A percentile compares a stretch with the other conserved stretches of the same genome.
phyloP scores from a whole-genome alignment of 495 filamentous ascomycete species.

The Neurospora sp. region DNA sequence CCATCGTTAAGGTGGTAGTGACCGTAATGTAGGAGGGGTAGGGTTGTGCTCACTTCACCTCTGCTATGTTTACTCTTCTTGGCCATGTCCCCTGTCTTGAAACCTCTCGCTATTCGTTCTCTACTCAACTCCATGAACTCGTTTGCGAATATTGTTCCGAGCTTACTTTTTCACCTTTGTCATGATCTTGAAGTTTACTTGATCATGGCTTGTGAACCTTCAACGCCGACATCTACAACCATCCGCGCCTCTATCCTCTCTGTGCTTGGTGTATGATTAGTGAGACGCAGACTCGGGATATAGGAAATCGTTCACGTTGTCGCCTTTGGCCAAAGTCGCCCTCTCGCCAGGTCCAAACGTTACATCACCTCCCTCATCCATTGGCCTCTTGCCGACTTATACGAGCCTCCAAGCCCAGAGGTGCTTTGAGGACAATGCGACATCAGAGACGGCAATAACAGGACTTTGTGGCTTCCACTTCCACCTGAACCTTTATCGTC shows the following conservation, averaged over 20 bases:
- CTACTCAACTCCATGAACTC: background rate
- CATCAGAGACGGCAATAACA: constrained; percentile 1
- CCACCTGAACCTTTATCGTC: background rate
- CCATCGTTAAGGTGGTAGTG: background rate
- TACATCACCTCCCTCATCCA: background rate
- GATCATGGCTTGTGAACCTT: background rate
- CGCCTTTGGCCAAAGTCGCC: background rate
- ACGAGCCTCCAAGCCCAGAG: background rate
- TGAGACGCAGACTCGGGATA: background rate
- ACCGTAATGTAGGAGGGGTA: background rate
- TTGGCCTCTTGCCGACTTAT: background rate
- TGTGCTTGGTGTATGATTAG: background rate
- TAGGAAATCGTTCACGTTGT: background rate
- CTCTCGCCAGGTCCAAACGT: background rate
- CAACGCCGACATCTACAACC: background rate
- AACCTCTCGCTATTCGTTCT: background rate
- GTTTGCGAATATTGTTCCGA: background rate
- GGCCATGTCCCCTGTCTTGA: background rate
- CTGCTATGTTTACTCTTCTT: background rate
- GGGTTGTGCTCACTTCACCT: background rate
- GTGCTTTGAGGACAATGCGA: background rate
- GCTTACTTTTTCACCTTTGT: background rate
- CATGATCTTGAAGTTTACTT: background rate
- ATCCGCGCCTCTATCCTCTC: background rate
- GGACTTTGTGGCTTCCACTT: background rate